Conservation (phyloP, 2,329 filamentous ascomycete genomes). For the Monilinia laxa region DNA sequence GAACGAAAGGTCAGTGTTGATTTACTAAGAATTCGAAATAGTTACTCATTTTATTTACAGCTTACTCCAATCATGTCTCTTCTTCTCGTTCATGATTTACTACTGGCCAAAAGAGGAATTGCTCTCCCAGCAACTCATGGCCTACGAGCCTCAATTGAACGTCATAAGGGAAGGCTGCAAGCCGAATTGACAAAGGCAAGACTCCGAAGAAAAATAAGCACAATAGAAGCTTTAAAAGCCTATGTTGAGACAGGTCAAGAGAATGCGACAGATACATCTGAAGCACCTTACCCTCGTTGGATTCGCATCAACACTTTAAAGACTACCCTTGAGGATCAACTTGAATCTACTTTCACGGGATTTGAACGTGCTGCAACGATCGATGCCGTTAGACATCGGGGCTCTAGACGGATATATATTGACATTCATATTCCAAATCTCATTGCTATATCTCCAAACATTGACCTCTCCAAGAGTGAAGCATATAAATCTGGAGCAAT, state of each 20-base stretch:
- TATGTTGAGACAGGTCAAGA: conserved; percentile 55
- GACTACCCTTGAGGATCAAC: conserved; percentile 67
- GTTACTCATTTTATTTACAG: conserved; percentile 47
- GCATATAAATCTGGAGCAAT: conserved; percentile 76
- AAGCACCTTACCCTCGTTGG: conserved; percentile 75
- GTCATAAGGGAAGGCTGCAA: conserved; percentile 76
- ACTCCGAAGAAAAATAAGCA: conserved; percentile 67
- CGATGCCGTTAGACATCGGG: conserved; percentile 51
- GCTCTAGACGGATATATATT: conserved; percentile 59
- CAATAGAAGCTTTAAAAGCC: conserved; percentile 63
- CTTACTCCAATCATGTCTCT: conserved; percentile 77
- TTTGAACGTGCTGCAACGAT: conserved; percentile 60
- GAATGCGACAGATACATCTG: conserved; percentile 40
- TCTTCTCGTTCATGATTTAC: conserved; percentile 80
- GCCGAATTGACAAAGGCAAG: conserved; percentile 82
- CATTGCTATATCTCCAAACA: conserved; percentile 70
- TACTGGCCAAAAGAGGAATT: conserved; percentile 79
- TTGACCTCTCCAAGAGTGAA: conserved; percentile 68
- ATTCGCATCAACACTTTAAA: conserved; percentile 81
- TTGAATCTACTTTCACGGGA: conserved; percentile 69
- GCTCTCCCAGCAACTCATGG: conserved; percentile 78
- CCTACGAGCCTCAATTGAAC: conserved; percentile 70
- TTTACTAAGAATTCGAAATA: neutral
- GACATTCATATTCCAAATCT: conserved; percentile 82
- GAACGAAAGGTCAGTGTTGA: conserved; percentile 73